Base-by-base conservation (phyloP, 768 basidiomycete genomes). In the Leccinum sublutescens region DNA sequence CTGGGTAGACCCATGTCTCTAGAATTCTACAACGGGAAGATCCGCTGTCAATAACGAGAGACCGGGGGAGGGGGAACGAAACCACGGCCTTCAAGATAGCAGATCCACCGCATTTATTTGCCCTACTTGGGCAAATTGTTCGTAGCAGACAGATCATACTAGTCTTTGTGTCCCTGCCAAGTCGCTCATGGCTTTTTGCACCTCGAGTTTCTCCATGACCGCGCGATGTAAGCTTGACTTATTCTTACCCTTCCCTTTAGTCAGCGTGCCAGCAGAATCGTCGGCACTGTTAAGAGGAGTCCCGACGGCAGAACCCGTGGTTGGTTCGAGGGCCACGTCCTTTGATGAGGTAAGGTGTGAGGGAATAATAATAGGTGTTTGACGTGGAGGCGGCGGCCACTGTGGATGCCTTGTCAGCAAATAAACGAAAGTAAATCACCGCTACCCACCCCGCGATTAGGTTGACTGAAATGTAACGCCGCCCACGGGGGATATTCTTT, bases 401-500 rank as follows among this genome's bases (percentile, higher is more conserved):
- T 93, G 62, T 21, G 23, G 57, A 55, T 29, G 21, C 36, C 50
- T 31, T 27, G 29, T 48, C 25, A 56, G 55, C 10, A 12, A 25
- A 52, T 6, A 10, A 10, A 21, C 1, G 19, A 27, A 54, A 17
- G 12, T 43, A 45, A 38, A n/a, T 40, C 27, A 56, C 57, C 36
- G 17, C 56, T 5, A 80, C 88, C 51, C 74, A 93, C 91, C 27
- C 86, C 88, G 58, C 91, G 84, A 65, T 85, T 81, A 3, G 91
- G 91, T 68, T 93, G 91, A 57, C 89, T 91, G 70, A 93, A 93
- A 68, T 93, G 91, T n/a, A 93, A 75, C 8, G 91, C 89, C 0
- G 91, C 89, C 91, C 91, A 93, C 5, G 91, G 89, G 3, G 91
- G 91, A 66, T 90, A 92, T 54, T 91, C 89, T 65, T 84, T 89